Evolutionary conservation across 176 grass and related monocot species (phyloP).

Genomic region (Lolium multiflorum): DNA sequence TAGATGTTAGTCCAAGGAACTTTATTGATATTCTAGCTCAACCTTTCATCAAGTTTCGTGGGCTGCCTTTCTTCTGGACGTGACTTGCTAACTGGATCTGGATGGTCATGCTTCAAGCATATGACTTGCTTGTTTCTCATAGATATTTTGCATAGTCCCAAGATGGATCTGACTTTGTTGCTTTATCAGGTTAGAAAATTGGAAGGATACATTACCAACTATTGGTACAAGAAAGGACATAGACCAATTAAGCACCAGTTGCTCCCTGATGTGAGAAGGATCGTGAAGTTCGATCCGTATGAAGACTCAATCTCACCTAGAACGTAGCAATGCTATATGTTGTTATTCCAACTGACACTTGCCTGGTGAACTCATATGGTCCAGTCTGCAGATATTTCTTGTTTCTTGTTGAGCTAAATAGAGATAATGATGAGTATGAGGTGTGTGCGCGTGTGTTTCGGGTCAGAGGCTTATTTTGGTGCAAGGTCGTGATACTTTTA

Average conservation of each 20-base stretch:
- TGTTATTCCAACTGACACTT: not conserved
- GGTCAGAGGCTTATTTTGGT: not conserved
- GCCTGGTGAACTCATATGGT: not conserved
- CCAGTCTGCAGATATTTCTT: not conserved
- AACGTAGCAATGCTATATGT: constrained; percentile 30
- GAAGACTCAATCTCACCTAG: constrained; percentile 35
- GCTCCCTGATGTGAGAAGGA: constrained; percentile 51
- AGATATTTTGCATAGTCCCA: constrained; percentile 21
- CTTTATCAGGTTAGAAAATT: constrained; percentile 65
- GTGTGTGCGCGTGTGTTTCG: not conserved
- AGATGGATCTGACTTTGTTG: constrained; percentile 32
- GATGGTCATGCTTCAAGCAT: constrained; percentile 16
- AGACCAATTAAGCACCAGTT: constrained; percentile 55
- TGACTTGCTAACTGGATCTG: constrained; percentile 7
- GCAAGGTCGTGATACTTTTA: not conserved
- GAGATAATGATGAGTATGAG: constrained; percentile 17
- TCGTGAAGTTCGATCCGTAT: constrained; percentile 55
- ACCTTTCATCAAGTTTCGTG: not conserved
- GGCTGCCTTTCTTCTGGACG: not conserved
- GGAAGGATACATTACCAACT: constrained; percentile 51
- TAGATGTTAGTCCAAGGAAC: constrained; percentile 18
- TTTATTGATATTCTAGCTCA: not conserved
- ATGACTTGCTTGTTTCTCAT: not conserved
- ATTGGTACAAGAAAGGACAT: constrained; percentile 65
- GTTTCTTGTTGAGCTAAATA: constrained; percentile 12